Evolutionary conservation across 2,329 filamentous ascomycete genomes (phyloP).

Genomic region (Daldinia sp.): DNA sequence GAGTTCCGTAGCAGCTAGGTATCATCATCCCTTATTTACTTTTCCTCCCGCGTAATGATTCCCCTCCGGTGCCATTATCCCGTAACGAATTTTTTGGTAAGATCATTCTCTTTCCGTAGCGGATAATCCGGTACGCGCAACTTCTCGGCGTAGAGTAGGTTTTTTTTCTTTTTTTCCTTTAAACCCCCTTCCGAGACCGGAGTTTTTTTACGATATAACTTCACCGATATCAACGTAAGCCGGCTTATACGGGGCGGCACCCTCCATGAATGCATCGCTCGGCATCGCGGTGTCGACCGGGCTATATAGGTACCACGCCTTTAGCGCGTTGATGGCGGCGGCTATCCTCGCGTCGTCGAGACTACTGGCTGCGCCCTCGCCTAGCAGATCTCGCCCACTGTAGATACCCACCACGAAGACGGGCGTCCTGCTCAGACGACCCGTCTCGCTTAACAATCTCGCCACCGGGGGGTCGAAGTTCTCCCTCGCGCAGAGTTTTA

Average conservation of each 20-base stretch:
- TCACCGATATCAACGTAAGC: slow-evolving; percentile 76
- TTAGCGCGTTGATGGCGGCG: slow-evolving; percentile 85
- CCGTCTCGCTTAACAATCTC: slow-evolving; percentile 88
- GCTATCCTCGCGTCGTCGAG: slow-evolving; percentile 79
- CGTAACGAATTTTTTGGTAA: not conserved
- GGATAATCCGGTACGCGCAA: not conserved
- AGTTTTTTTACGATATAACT: slow-evolving; percentile 62
- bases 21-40: slow-evolving; percentile 9
- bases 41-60: slow-evolving; percentile 3
- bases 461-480: slow-evolving; percentile 89
- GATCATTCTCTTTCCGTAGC: slow-evolving; percentile 5
- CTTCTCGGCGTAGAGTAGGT: not conserved
- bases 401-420: slow-evolving; percentile 96
- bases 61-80: slow-evolving; percentile 7
- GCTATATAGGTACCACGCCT: slow-evolving; percentile 96
- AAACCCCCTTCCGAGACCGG: not conserved
- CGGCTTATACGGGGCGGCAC: slow-evolving; percentile 70
- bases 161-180: too few relatives aligned
- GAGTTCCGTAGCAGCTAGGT: slow-evolving; percentile 13
- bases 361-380: slow-evolving; percentile 84
- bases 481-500: slow-evolving; percentile 84
- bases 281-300: slow-evolving; percentile 73
- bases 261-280: slow-evolving; percentile 72
- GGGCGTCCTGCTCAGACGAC: slow-evolving; percentile 81
- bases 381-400: slow-evolving; percentile 88